Percentiles rank a stretch among this genome's conserved stretches.
Conservation (phyloP, 208 protist species). For the Leptomonas seymouri region DNA sequence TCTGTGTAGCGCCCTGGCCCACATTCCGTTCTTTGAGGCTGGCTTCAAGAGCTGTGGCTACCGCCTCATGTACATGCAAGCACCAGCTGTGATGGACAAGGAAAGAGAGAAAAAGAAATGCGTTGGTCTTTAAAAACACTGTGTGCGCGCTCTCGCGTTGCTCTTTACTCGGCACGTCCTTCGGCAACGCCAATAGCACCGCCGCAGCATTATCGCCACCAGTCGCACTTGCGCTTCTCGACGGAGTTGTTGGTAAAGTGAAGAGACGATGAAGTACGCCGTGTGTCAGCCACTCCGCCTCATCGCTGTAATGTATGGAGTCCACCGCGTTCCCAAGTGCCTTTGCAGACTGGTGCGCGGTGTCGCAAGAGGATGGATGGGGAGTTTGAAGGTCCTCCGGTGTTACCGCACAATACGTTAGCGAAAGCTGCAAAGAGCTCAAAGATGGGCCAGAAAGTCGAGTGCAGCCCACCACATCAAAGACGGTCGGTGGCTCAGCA, state of each 20-base stretch:
- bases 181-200: neutral
- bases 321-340: neutral
- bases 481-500: neutral
- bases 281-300: slow-evolving; percentile 14
- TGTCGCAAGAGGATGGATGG: neutral
- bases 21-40: neutral
- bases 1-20: neutral
- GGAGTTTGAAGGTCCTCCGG: neutral
- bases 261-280: slow-evolving; percentile 13
- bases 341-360: neutral
- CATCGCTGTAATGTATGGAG: neutral
- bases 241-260: neutral
- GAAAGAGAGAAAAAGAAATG: slow-evolving; percentile 33
- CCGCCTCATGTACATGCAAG: slow-evolving; percentile 6
- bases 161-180: neutral
- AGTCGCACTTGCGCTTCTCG: neutral
- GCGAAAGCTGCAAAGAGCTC: neutral
- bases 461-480: neutral
- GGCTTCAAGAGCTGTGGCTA: slow-evolving; percentile 1
- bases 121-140: slow-evolving; percentile 22
- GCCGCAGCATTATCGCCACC: neutral
- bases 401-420: slow-evolving; percentile 1
- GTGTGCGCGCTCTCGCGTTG: neutral
- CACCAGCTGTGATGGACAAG: slow-evolving; percentile 35
- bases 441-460: neutral